phyloP scores from a whole-genome alignment of 176 grass and related monocot genomes.

The Triticum urartu region DNA sequence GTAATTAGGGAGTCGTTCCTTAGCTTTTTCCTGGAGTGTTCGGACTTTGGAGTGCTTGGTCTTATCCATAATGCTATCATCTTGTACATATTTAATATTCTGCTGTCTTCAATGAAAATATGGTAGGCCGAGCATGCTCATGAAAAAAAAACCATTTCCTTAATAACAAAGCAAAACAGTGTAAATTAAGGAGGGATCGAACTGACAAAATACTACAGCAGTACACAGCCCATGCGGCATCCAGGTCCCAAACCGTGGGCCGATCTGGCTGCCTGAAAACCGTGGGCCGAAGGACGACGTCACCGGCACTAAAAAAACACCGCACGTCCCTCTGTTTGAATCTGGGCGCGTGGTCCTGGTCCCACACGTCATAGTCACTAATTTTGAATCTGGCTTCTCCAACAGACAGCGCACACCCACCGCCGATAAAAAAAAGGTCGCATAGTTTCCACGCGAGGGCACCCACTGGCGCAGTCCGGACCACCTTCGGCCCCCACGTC shows the following conservation, averaged over 20 bases:
- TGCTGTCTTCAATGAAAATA: no score
- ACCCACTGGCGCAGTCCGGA: neutral
- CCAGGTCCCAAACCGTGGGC: neutral
- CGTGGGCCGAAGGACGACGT: neutral
- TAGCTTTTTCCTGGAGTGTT: no score
- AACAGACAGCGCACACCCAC: neutral
- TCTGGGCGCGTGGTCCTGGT: neutral
- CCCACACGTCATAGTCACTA: neutral
- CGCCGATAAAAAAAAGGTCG: neutral
- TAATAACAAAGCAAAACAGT: no score
- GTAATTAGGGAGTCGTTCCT: no score
- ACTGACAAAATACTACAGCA: no score
- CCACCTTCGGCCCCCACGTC: neutral
- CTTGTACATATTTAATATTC: no score
- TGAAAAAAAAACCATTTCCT: no score
- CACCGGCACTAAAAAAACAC: neutral
- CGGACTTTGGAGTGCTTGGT: no score
- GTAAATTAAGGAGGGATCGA: no score
- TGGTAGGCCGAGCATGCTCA: no score
- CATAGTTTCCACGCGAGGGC: neutral
- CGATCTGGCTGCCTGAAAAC: neutral
- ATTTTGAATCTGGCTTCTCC: constrained; percentile 23
- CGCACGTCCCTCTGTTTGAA: neutral
- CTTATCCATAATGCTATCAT: no score
- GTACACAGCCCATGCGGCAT: no score